phyloP scores from a whole-genome alignment of 1,284 basidiomycete genomes.

The Trichosporon sp. region DNA sequence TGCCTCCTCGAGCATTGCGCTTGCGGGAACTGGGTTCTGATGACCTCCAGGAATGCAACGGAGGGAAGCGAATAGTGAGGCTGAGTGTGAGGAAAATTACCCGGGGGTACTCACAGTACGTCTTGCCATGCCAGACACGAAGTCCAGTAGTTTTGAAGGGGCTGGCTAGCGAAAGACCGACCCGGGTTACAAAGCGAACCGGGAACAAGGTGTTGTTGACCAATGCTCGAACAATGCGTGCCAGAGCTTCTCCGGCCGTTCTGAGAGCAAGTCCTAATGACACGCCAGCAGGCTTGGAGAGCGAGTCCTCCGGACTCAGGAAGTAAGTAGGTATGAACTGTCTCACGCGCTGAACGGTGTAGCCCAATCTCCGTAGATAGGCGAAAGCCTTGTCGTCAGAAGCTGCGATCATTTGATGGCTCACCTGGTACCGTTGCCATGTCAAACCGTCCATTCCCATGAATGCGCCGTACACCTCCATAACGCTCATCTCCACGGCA shows the following conservation, averaged over 20 bases:
- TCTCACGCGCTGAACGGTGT: conserved; percentile 70
- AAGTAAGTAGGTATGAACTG: conserved; percentile 51
- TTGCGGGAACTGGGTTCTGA: conserved; percentile 49
- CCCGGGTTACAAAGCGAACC: background rate
- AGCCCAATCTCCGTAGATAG: conserved; percentile 88
- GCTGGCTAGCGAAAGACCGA: background rate
- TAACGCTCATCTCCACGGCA: conserved; percentile 89
- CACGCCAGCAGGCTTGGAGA: background rate
- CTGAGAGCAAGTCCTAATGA: background rate
- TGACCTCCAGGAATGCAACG: conserved; percentile 74
- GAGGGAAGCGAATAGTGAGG: conserved; percentile 69
- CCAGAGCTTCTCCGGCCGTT: background rate
- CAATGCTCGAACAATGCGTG: background rate
- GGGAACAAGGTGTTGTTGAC: background rate
- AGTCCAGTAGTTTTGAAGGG: conserved; percentile 32
- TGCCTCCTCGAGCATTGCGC: background rate
- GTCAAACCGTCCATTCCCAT: conserved; percentile 76
- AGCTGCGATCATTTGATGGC: conserved; percentile 32
- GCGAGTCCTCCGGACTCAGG: background rate
- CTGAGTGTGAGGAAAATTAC: conserved; percentile 54
- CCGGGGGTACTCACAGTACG: conserved; percentile 38
- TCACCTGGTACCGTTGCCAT: conserved; percentile 81
- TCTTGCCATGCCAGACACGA: conserved; percentile 31
- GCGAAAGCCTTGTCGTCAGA: conserved; percentile 72
- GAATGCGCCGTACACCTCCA: conserved; percentile 84